Evolutionary conservation across 768 basidiomycete species (phyloP).

Genomic region (Pleurotus eryngii): DNA sequence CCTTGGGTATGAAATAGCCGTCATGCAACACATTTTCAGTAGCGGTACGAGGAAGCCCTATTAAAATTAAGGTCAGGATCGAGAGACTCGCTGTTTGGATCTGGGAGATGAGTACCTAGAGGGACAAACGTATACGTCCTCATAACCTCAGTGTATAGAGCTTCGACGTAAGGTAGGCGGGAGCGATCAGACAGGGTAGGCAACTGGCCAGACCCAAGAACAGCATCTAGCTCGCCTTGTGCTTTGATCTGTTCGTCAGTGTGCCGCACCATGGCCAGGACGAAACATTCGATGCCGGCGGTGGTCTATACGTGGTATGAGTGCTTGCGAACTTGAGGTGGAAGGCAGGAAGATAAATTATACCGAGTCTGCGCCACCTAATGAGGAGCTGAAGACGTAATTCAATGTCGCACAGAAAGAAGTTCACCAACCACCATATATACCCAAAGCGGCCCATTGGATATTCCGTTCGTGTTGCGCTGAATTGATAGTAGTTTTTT

Average conservation of each 20-base stretch:
- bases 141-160: slow-evolving; percentile 56
- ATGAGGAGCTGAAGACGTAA: not conserved
- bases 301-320: slow-evolving; percentile 34
- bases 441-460: slow-evolving; percentile 60
- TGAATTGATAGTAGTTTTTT: slow-evolving; percentile 34
- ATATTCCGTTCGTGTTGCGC: slow-evolving; percentile 56
- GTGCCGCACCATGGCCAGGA: slow-evolving; percentile 56
- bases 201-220: slow-evolving; percentile 56
- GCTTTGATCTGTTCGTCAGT: slow-evolving; percentile 57
- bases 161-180: slow-evolving; percentile 57
- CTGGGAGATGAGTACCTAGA: slow-evolving; percentile 26
- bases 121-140: slow-evolving; percentile 47
- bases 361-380: slow-evolving; percentile 54
- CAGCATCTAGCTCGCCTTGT: slow-evolving; percentile 57
- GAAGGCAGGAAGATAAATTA: not conserved
- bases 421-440: slow-evolving; percentile 30
- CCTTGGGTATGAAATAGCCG: slow-evolving; percentile 8
- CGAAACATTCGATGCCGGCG: slow-evolving; percentile 56
- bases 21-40: slow-evolving; percentile 41
- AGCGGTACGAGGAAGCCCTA: slow-evolving; percentile 50
- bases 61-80: not conserved
- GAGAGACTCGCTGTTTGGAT: not conserved
- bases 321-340: slow-evolving; percentile 14
- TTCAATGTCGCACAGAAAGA: not conserved
- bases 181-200: slow-evolving; percentile 58